Base-by-base conservation (phyloP, 1,284 basidiomycete species). In the Ustilago lituana region DNA sequence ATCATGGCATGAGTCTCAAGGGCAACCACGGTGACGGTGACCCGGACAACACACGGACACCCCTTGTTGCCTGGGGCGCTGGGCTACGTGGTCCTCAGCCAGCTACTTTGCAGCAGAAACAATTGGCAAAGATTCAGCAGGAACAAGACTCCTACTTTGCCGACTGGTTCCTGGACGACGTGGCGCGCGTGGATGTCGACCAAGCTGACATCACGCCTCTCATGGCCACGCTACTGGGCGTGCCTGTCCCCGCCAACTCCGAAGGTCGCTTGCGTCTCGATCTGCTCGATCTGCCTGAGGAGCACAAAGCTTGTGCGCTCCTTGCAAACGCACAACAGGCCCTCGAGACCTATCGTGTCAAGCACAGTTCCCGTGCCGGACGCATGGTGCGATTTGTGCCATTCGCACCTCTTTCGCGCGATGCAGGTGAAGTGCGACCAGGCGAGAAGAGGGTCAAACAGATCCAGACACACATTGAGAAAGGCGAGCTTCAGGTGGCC, bases 21-120 rank as follows among this genome's bases (percentile, higher is more conserved):
- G 92, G 92, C 23, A 94, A 93, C 76, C 92, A 94, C 65, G 92
- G 92, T 3, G 92, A 94, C 74, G 92, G 92, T 26, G 89, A 94
- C 72, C 92, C 91, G 0, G 91, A 94, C 80, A 93, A 90, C 72
- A 93, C 92, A 5, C 87, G 91, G 20, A 94, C 92, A 0, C 92
- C 92, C 15, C 84, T 93, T 15, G 85, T 94, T n/a, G 88, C 87
- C 1, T 94, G 92, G 92, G 92, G 92, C 0, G 85, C 88, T 33
- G 92, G 92, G 5, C 57, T 81, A 4, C 62, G 71, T 4, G 32
- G 23, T 11, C 74, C 77, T 23, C 24, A 22, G 22, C 10, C 35
- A 1, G 47, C 66, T 1, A 45, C 46, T 0, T 2, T 27, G 11
- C 35, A 39, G 20, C 53, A 76, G 46, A 39, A 46, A 24, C 49